These are phyloP conservation scores for Monosporascus cannonballus DNA, from an alignment of 2,329 filamentous ascomycete genomes.

Conservation along the genomic window DNA sequence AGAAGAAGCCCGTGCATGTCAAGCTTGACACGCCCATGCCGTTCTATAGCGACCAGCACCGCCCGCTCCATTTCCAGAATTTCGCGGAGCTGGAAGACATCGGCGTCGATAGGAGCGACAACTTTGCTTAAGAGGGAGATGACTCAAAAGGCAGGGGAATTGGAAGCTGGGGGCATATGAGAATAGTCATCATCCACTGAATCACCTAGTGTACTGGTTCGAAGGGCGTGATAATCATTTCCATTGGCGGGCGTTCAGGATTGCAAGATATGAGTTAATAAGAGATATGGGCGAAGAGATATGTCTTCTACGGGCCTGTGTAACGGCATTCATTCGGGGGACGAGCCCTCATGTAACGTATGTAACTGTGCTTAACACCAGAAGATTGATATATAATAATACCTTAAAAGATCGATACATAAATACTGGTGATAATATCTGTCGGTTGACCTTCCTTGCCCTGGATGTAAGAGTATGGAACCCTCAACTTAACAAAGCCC, in stretches of 20 bases:
- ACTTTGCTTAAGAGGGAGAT: slow-evolving; percentile 64
- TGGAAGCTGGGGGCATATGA: slow-evolving; percentile 1
- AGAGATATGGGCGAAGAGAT: not conserved
- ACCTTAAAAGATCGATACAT: too few relatives aligned
- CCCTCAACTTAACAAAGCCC: too few relatives aligned
- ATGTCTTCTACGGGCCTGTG: not conserved
- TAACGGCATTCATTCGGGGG: not conserved
- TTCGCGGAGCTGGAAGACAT: slow-evolving; percentile 97
- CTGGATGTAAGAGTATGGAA: too few relatives aligned
- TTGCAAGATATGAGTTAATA: not conserved
- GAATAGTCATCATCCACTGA: not conserved
- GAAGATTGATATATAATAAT: not conserved
- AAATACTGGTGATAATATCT: too few relatives aligned
- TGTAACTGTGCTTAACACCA: not conserved
- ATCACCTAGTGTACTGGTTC: not conserved
- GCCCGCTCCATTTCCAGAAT: slow-evolving; percentile 92
- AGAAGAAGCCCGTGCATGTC: slow-evolving; percentile 87
- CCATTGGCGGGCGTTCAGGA: not conserved
- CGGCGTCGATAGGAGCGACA: slow-evolving; percentile 88
- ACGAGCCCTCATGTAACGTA: not conserved
- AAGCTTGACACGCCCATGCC: slow-evolving; percentile 86
- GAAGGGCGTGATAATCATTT: not conserved
- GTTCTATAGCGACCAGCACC: slow-evolving; percentile 90
- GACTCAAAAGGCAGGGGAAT: not conserved
- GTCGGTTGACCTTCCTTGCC: too few relatives aligned